A percentile compares a stretch with the other conserved stretches of the same genome.
phyloP scores from a whole-genome alignment of 768 basidiomycete species.

The Tricholoma flavovirens region DNA sequence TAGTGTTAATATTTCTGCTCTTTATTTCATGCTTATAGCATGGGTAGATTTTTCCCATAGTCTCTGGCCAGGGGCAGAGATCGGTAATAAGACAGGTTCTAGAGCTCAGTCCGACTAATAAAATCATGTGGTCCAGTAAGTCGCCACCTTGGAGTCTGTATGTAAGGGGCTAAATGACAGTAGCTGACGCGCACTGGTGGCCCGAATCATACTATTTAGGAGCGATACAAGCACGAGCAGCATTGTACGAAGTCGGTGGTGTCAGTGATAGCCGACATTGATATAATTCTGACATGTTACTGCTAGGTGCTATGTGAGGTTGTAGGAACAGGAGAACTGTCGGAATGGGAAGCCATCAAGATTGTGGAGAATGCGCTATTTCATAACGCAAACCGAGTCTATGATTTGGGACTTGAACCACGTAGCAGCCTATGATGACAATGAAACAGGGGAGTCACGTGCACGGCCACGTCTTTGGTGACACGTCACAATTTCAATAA shows the following conservation, averaged over 20 bases:
- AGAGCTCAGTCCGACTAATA: conserved; percentile 71
- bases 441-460: conserved; percentile 22
- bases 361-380: conserved; percentile 58
- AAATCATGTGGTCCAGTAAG: conserved; percentile 78
- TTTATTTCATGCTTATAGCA: background rate
- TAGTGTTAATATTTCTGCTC: background rate
- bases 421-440: background rate
- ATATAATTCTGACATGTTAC: background rate
- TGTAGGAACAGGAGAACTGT: conserved; percentile 44
- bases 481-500: conserved; percentile 35
- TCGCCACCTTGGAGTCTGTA: background rate
- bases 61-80: conserved; percentile 60
- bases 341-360: conserved; percentile 45
- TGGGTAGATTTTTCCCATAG: conserved; percentile 54
- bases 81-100: conserved; percentile 55
- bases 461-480: conserved; percentile 35
- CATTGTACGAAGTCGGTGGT: conserved; percentile 47
- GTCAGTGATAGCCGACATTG: background rate
- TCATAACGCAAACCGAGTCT: conserved; percentile 60
- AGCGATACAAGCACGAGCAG: conserved; percentile 55
- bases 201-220: conserved; percentile 75
- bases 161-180: background rate
- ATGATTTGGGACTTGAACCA: conserved; percentile 44
- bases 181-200: conserved; percentile 68
- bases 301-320: conserved; percentile 51